phyloP scores from a whole-genome alignment of 1,284 basidiomycete species.

The Trichosporon sp. region DNA sequence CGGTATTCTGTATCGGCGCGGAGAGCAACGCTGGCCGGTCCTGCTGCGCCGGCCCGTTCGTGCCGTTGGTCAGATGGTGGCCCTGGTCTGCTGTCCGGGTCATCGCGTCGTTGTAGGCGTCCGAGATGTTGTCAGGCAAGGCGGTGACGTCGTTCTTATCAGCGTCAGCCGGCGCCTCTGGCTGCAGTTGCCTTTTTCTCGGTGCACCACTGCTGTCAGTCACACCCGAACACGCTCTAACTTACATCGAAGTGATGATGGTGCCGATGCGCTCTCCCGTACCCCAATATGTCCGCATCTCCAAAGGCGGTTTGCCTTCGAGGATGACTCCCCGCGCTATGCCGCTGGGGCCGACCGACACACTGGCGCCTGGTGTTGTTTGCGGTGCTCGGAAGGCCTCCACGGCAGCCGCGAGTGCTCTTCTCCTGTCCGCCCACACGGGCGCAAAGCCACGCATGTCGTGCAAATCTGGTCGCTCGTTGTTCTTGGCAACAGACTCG shows the following conservation, averaged over 20 bases:
- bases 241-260: conserved; percentile 33
- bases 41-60: background rate
- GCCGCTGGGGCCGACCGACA: conserved; percentile 36
- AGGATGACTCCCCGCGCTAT: conserved; percentile 40
- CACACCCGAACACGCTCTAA: background rate
- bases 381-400: conserved; percentile 36
- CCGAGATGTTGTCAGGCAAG: conserved; percentile 1
- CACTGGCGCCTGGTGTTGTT: conserved; percentile 31
- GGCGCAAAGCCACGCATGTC: conserved; percentile 30
- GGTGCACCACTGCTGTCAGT: background rate
- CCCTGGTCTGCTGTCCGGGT: background rate
- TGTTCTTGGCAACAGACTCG: conserved; percentile 25
- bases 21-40: background rate
- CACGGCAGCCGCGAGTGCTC: conserved; percentile 25
- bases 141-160: background rate
- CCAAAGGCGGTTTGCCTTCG: conserved; percentile 28
- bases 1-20: background rate
- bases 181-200: background rate
- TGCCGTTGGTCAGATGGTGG: background rate
- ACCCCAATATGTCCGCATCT: conserved; percentile 31
- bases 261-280: conserved; percentile 26
- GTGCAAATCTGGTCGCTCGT: conserved; percentile 15
- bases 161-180: background rate
- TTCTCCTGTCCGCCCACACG: conserved; percentile 37
- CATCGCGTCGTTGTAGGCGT: background rate